Conservation (phyloP, 352 stramenopile species). For the Phytophthora tubulina region DNA sequence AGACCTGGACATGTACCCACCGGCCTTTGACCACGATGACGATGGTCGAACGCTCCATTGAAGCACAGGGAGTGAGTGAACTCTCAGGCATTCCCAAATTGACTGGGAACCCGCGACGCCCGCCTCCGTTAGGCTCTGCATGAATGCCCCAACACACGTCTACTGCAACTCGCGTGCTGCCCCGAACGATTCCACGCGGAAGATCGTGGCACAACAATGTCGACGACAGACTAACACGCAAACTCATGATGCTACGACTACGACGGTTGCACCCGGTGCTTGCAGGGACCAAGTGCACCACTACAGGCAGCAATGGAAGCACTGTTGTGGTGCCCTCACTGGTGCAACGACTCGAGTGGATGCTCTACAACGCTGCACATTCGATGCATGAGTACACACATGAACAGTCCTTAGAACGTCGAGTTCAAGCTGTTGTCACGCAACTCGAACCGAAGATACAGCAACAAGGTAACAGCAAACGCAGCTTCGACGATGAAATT, state of each 20-base stretch:
- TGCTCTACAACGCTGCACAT: conserved; percentile 72
- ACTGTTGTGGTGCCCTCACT: conserved; percentile 41
- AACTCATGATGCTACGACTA: conserved; percentile 49
- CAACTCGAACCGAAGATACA: conserved; percentile 46
- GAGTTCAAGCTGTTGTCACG: conserved; percentile 76
- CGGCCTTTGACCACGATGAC: conserved; percentile 15
- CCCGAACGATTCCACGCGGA: conserved; percentile 13
- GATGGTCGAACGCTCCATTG: not conserved
- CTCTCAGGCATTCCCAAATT: conserved; percentile 29
- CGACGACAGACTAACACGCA: conserved; percentile 43
- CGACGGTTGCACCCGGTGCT: conserved; percentile 40
- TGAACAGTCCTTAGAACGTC: conserved; percentile 67
- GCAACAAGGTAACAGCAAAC: conserved; percentile 2
- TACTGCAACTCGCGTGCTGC: conserved; percentile 11
- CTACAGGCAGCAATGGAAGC: conserved; percentile 9
- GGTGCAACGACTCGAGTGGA: conserved; percentile 76
- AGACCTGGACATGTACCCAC: conserved; percentile 20
- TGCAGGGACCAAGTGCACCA: conserved; percentile 23
- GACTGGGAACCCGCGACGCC: conserved; percentile 3
- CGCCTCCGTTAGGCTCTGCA: conserved; percentile 21
- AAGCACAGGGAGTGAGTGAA: not conserved
- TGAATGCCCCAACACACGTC: conserved; percentile 29
- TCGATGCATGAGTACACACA: conserved; percentile 78
- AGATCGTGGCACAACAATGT: conserved; percentile 42
- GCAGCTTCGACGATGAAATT: not conserved